These are phyloP conservation scores for Camellia lanceoleosa DNA, from an alignment of 148 eudicot species.

Conservation along the genomic window DNA sequence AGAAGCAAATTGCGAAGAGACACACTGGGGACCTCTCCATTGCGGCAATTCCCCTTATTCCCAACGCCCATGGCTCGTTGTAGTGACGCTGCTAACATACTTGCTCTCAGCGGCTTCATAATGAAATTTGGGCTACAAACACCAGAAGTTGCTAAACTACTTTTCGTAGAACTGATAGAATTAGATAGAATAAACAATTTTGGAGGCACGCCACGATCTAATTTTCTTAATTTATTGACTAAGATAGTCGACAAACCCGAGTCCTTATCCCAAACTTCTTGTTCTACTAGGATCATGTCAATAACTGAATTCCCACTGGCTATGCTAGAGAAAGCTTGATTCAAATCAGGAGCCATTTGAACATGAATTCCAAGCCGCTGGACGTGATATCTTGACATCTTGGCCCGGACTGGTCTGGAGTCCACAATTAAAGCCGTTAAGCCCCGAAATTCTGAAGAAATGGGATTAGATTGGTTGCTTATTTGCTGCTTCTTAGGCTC, in stretches of 20 bases:
- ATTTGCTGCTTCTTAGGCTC: constrained; percentile 19
- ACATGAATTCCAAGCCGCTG: constrained; percentile 72
- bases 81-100: constrained; percentile 84
- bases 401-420: constrained; percentile 62
- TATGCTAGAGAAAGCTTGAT: constrained; percentile 33
- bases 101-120: constrained; percentile 77
- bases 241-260: constrained; percentile 28
- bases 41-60: constrained; percentile 45
- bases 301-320: constrained; percentile 29
- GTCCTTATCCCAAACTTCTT: constrained; percentile 74
- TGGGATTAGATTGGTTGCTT: constrained; percentile 17
- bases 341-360: constrained; percentile 50
- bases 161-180: constrained; percentile 29
- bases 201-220: constrained; percentile 32
- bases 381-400: constrained; percentile 77
- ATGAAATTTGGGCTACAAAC: constrained; percentile 45
- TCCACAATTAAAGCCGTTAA: constrained; percentile 77
- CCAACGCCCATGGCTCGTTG: constrained; percentile 80
- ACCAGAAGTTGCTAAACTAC: constrained; percentile 21
- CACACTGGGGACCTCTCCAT: constrained; percentile 41
- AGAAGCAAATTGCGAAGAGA: constrained; percentile 59
- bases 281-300: constrained; percentile 65
- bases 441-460: constrained; percentile 57
- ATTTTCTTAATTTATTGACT: constrained; percentile 29
- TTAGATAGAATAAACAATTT: constrained; percentile 65